Base-by-base conservation (phyloP, 2,329 filamentous ascomycete genomes). In the Periconia sp. region DNA sequence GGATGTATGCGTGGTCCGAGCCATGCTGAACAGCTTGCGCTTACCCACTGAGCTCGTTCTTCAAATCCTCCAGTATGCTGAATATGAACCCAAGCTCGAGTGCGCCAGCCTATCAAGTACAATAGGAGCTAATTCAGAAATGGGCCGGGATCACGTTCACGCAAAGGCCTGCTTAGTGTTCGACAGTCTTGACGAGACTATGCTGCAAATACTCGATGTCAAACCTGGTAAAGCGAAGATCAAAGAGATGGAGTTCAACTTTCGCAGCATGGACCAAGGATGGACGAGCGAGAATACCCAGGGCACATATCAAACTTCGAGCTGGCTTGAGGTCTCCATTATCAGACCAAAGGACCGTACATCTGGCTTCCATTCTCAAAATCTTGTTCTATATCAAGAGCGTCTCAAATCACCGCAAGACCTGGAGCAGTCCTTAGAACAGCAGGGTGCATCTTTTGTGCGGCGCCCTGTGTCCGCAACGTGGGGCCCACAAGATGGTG, bases 251-350 rank as follows among this genome's bases (percentile, higher is more conserved):
- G 52, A 62, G 2, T 72, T 70, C 41, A 44, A 56, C 1, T 45
- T 71, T 11, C 47, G 18, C 14, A 68, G 65, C 43, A 48, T 45
- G 6, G 70, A 73, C 47, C 70, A 73, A 46, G 70, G 70, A 3
- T 72, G 70, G 70, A 67, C 68, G 2, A 65, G 57, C 27, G 59
- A 70, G 43, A 53, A 54, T 9, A 66, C 61, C 5, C 31, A 48
- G 13, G 66, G 66, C 17, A 64, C 66, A 0, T 73, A 60, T 48
- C 45, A 55, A 11, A 70, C 67, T 3, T 68, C 67, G 2, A 71
- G 68, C 2, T 73, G 70, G 70, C 50, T 70, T 8, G 70, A 73
- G 30, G 58, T 62, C 1, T 69, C 65, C 8, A 70, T 73, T 14
- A 33, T 71, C 7, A 62, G 68, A 10, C 58, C 55, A 30, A 30